These are phyloP conservation scores for Ascochyta rabiei DNA, from an alignment of 2,329 filamentous ascomycete genomes.

Conservation along the genomic window DNA sequence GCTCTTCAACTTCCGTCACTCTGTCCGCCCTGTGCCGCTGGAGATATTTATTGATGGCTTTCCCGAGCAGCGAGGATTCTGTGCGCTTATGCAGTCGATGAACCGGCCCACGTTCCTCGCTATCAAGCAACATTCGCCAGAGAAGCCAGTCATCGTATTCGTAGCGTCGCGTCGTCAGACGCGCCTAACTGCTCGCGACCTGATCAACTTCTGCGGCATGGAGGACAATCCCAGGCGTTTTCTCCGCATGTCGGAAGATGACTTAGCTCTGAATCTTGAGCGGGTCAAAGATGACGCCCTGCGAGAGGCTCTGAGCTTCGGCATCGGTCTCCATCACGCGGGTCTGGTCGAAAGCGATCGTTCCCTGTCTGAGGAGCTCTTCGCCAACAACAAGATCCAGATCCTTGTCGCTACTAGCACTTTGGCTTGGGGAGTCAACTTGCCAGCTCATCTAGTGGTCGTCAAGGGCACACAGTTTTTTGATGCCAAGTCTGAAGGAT, in stretches of 20 bases:
- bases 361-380: slow-evolving; percentile 89
- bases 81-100: slow-evolving; percentile 98
- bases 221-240: slow-evolving; percentile 96
- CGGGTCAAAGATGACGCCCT: slow-evolving; percentile 92
- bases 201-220: slow-evolving; percentile 98
- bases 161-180: slow-evolving; percentile 96
- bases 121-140: slow-evolving; percentile 93
- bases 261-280: slow-evolving; percentile 83
- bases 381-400: slow-evolving; percentile 97
- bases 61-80: slow-evolving; percentile 92
- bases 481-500: slow-evolving; percentile 95
- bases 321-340: slow-evolving; percentile 95
- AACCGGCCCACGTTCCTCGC: slow-evolving; percentile 95
- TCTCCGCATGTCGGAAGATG: slow-evolving; percentile 91
- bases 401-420: slow-evolving; percentile 95
- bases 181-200: slow-evolving; percentile 88
- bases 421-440: slow-evolving; percentile 95
- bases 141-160: slow-evolving; percentile 98
- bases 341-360: slow-evolving; percentile 95
- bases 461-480: slow-evolving; percentile 99
- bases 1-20: slow-evolving; percentile 96
- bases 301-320: slow-evolving; percentile 93
- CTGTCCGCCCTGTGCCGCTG: slow-evolving; percentile 91
- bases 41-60: slow-evolving; percentile 99
- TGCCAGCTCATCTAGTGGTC: slow-evolving; percentile 94